Base-by-base conservation (phyloP, 305 asterid species). In the Ajuga reptans region DNA sequence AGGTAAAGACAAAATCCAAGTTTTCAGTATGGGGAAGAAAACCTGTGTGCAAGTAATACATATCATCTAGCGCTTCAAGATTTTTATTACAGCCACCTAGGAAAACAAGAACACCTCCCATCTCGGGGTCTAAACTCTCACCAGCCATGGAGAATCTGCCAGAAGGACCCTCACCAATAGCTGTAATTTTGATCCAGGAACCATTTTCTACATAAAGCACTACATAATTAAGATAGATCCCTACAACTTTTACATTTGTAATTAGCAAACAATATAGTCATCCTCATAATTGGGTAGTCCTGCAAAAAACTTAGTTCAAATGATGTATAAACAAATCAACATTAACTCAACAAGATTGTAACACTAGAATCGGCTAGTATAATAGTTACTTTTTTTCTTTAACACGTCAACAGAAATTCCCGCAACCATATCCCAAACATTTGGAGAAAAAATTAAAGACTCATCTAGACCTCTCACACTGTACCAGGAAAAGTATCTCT, bases 141-240 rank as follows among this genome's bases (percentile, higher is more conserved):
- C 99, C 96, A 33, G 99, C 99, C 90, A 93, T 81, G 50, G 99
- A 89, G 80, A 93, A 93, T 81, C 99, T 86, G 62, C 87, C 89
- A 36, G 96, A 85, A 55, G 99, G 99, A 62, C 95, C 93, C 80
- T 76, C 89, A 9, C 96, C 96, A 59, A 74, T 55, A 73, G 89
- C 81, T 64, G 62, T 36, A 69, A 91, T 81, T 84, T 85, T 86
- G 78, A 80, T 78, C 99, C 96, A 93, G 57, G 81, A 17, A 45
- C 89, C 89, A 60, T 74, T 84, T 75, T 88, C 99, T 93, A 80
- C 75, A 81, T 21, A 60, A 75, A 67, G 51, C 6, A 53, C 29
- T 12, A 21, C 52, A 77, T 0, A 16, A 11, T 11, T 33, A 24
- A 14, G 67, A 29, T 16, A 27, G 34, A 51, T 51, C 29, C 54